These are phyloP conservation scores for Daldinia sp. DNA, from an alignment of 2,329 filamentous ascomycete genomes.

Conservation along the genomic window DNA sequence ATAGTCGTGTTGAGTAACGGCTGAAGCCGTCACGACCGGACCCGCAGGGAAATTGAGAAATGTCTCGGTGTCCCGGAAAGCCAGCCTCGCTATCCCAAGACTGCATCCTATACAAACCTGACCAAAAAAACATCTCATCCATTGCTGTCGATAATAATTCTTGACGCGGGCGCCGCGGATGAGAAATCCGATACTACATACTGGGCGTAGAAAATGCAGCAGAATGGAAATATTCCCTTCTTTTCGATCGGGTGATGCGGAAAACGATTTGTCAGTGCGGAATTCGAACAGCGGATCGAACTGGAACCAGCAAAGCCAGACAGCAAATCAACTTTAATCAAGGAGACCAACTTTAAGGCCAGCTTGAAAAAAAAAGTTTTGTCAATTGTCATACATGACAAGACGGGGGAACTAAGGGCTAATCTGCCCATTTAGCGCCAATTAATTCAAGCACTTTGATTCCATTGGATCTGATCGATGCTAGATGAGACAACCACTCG, in stretches of 20 bases:
- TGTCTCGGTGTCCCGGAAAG: conserved; percentile 12
- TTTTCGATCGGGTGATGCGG: conserved; percentile 29
- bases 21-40: conserved; percentile 25
- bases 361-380: conserved; percentile 9
- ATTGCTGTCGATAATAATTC: conserved; percentile 20
- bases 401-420: conserved; percentile 20
- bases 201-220: conserved; percentile 12
- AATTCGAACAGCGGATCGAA: conserved; percentile 9
- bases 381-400: conserved; percentile 39
- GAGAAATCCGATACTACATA: conserved; percentile 27
- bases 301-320: conserved; percentile 31
- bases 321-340: conserved; percentile 31
- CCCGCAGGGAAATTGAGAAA: conserved; percentile 11
- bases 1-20: conserved; percentile 3
- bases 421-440: conserved; percentile 29
- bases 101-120: conserved; percentile 13
- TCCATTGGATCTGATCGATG: conserved; percentile 15
- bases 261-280: conserved; percentile 24
- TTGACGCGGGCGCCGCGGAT: conserved; percentile 11
- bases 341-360: conserved; percentile 5
- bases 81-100: background rate
- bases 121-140: conserved; percentile 2
- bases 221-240: conserved; percentile 15
- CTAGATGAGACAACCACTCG: conserved; percentile 15
- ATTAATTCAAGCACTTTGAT: conserved; percentile 29